Evolutionary conservation across 768 basidiomycete genomes (phyloP), one percentile per base, ranked within the genome.

Genomic region (Leccinum aurantiacum): DNA sequence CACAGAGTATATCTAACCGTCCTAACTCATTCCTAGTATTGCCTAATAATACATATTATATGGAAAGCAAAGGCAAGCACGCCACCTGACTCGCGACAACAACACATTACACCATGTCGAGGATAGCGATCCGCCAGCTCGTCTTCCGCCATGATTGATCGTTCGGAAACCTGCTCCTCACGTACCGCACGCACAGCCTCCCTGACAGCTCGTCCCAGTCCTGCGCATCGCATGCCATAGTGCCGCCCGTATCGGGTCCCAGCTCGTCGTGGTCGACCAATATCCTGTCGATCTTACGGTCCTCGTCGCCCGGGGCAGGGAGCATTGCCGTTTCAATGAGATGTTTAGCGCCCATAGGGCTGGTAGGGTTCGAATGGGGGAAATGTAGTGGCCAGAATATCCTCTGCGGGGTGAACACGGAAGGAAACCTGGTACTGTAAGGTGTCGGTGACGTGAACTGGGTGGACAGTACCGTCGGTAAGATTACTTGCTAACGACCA

Each of bases 121-220:
- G 47, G 15, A 72, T 63, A 14, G 68, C 64, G 13, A 74, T 54
- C 3, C 50, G 63, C 67, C 63, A 68, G 17, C 52, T 55, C 41
- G 63, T 64, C 58, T 62, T 68, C 24, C 70, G 58, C 68, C 64
- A 70, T 13, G 70, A 63, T 37, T 57, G 47, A 49, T 70, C 66
- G 11, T 72, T 63, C 10, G 67, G 60, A 50, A 65, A 72, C 48
- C 31, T 68, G 54, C 58, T 68, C 37, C 62, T 58, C 54, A 64
- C 62, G 33, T 61, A 60, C 46, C 70, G 67, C 13, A 72, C 54
- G 22, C 70, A 72, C n/a, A 72, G 14, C 59, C 58, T 72, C 4
- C 71, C 71, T 1, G 72, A 67, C 7, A 72, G 35, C 54, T 74
- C 72, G 11, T 72, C 71, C 71, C 71, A 72, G n/a, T 74, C 70